Conservation (phyloP, 1,284 basidiomycete genomes). For the Ceratobasidium sp. region DNA sequence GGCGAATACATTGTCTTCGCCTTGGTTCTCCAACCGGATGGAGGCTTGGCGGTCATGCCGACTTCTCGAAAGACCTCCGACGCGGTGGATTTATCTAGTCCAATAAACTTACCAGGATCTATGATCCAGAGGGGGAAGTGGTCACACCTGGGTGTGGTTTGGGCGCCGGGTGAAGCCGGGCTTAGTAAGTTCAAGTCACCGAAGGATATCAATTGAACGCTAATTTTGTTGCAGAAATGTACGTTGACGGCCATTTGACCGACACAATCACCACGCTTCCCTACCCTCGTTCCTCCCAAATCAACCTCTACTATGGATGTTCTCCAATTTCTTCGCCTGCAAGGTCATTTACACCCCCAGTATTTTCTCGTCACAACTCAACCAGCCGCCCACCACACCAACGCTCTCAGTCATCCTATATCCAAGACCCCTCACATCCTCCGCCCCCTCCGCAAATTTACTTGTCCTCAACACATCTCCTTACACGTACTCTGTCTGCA, state of each 20-base stretch:
- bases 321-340: slow-evolving; percentile 10
- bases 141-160: slow-evolving; percentile 33
- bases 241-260: slow-evolving; percentile 74
- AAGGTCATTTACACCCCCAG: not conserved
- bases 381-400: slow-evolving; percentile 13
- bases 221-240: slow-evolving; percentile 66
- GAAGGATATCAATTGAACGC: slow-evolving; percentile 32
- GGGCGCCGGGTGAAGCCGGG: slow-evolving; percentile 19
- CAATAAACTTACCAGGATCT: slow-evolving; percentile 20
- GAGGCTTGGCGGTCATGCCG: slow-evolving; percentile 23
- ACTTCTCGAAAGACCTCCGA: slow-evolving; percentile 24
- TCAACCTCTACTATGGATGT: slow-evolving; percentile 29
- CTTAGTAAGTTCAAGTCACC: slow-evolving; percentile 22
- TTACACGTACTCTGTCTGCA: slow-evolving; percentile 73
- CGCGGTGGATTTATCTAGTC: slow-evolving; percentile 8
- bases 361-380: not conserved
- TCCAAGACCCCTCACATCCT: slow-evolving; percentile 15
- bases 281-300: slow-evolving; percentile 31
- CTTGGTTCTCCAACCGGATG: slow-evolving; percentile 32
- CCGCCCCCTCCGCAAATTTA: slow-evolving; percentile 29
- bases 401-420: slow-evolving; percentile 38
- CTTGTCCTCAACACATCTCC: slow-evolving; percentile 68
- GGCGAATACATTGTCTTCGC: slow-evolving; percentile 19
- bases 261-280: slow-evolving; percentile 65
- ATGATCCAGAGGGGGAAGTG: slow-evolving; percentile 37